Base-by-base conservation (phyloP, 768 basidiomycete species). In the Lenzites betulinus region DNA sequence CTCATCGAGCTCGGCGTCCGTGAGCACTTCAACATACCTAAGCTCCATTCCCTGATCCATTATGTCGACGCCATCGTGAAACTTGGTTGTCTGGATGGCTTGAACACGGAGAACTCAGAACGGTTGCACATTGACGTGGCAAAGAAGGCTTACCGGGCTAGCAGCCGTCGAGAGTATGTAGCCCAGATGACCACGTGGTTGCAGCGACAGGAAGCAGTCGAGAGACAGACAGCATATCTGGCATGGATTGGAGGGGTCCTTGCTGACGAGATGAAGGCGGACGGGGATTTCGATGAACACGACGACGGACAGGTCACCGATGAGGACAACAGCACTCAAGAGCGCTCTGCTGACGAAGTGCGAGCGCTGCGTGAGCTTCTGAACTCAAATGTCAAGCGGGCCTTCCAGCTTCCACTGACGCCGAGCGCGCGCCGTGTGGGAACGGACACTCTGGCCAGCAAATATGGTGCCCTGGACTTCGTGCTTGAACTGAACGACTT, bases 101-200 rank as follows among this genome's bases (percentile, higher is more conserved):
- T 69, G 63, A 75, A 77, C 57, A 80, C 78, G 0, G 70, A 80
- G 60, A 67, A 68, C 30, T 71, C 76, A 1, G 77, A 81, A 59
- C 67, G 73, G 0, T 68, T 78, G 0, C 78, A 81, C 56, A 80
- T 80, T 46, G 73, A 79, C 48, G 64, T 73, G 9, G 70, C 76
- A 0, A 79, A 81, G 59, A 69, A 74, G 46, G 75, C 73, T 4
- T 78, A 74, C 53, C 42, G 57, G 1, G 65, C 73, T 8, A 74
- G 73, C 2, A 80, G 78, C 61, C 62, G 60, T 16, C 72, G 71
- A 26, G 74, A 79, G 26, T 68, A 77, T 53, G 69, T 66, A 20
- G 22, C 57, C 5, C 78, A 79, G 58, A 79, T 79, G 78, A 74
- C 74, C 8, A n/a, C 35, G 1, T 77, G 75, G 75, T 65, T 79